These are phyloP conservation scores for Podila horticola DNA, from an alignment of 192 early-diverging fungal species.

Conservation along the genomic window DNA sequence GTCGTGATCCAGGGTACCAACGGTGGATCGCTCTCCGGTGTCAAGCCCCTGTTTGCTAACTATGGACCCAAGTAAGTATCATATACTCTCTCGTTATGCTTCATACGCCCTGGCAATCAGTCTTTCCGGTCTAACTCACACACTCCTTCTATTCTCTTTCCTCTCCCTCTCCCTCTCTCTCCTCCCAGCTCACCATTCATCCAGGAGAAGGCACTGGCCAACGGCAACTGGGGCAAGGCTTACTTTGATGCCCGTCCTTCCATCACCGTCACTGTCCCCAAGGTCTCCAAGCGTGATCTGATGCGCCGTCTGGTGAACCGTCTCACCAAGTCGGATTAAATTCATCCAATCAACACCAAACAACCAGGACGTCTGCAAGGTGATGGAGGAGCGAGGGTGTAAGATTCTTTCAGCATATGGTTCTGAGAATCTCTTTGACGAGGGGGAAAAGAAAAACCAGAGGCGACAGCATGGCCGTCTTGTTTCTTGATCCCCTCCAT, in stretches of 20 bases:
- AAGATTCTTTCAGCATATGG: background rate
- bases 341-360: background rate
- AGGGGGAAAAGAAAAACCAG: background rate
- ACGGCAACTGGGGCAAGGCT: conserved; percentile 30
- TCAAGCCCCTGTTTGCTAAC: conserved; percentile 41
- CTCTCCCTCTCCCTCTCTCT: background rate
- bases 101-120: background rate
- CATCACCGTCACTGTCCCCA: conserved; percentile 33
- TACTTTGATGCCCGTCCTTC: conserved; percentile 35
- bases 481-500: background rate
- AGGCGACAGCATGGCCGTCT: background rate
- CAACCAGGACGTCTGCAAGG: background rate
- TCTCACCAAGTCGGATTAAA: background rate
- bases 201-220: conserved; percentile 13
- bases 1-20: conserved; percentile 38
- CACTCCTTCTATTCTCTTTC: too few relatives aligned
- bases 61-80: conserved; percentile 32
- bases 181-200: conserved; percentile 25
- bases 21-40: conserved; percentile 44
- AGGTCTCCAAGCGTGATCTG: background rate
- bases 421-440: background rate
- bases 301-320: conserved; percentile 25
- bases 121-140: background rate
- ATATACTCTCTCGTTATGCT: background rate
- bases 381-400: too few relatives aligned